Conservation (phyloP, 768 basidiomycete genomes). For the Suillus ampliporus region DNA sequence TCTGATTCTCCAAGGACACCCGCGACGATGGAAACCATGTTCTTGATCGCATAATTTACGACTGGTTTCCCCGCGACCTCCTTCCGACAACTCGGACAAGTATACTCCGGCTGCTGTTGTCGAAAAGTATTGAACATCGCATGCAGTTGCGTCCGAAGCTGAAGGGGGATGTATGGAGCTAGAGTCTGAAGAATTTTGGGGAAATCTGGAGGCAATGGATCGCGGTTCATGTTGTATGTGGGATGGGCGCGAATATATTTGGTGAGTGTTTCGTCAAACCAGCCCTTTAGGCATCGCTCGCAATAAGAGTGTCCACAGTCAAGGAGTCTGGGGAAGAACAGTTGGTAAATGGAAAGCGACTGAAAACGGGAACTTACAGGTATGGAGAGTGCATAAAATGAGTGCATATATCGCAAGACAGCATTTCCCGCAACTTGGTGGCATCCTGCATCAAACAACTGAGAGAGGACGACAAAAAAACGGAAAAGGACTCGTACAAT, state of each 20-base stretch:
- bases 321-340: slow-evolving; percentile 49
- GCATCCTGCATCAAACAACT: slow-evolving; percentile 38
- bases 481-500: neutral
- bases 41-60: slow-evolving; percentile 67
- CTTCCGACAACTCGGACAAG: slow-evolving; percentile 71
- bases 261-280: slow-evolving; percentile 53
- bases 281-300: slow-evolving; percentile 60
- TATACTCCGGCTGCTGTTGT: slow-evolving; percentile 55
- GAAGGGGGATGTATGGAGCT: slow-evolving; percentile 12
- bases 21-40: slow-evolving; percentile 56
- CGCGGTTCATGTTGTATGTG: slow-evolving; percentile 42
- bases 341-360: slow-evolving; percentile 7
- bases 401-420: slow-evolving; percentile 70
- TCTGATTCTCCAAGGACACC: slow-evolving; percentile 53
- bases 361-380: slow-evolving; percentile 48
- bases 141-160: slow-evolving; percentile 23
- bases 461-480: slow-evolving; percentile 2
- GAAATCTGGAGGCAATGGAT: slow-evolving; percentile 22
- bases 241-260: slow-evolving; percentile 57
- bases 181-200: slow-evolving; percentile 20
- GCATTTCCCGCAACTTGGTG: slow-evolving; percentile 55
- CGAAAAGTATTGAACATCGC: slow-evolving; percentile 26
- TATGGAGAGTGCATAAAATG: slow-evolving; percentile 69
- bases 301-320: slow-evolving; percentile 79
- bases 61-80: slow-evolving; percentile 54